Evolutionary conservation across 2,329 filamentous ascomycete species (phyloP), one percentile per base, ranked within the genome.

Genomic region (Ophiostoma ulmi): DNA sequence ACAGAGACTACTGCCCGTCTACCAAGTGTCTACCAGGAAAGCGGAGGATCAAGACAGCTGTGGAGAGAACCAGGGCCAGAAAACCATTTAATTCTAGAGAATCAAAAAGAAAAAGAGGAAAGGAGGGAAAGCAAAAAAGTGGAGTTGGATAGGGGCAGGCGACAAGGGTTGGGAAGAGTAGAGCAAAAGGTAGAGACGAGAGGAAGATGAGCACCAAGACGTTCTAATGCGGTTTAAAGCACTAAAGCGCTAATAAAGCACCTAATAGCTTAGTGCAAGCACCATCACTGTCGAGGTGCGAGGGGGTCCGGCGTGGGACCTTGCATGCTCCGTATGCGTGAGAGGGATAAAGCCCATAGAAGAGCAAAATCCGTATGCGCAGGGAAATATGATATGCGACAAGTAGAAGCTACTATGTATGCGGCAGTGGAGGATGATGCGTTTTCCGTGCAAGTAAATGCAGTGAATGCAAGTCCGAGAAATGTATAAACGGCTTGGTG

Each of bases 101-200:
- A 31, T 35, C 26, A 35, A 36, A 63, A 35, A 63, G 58, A 63
- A 38, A 67, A 44, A 26, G 67, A 38, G 69, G n/a, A 35, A 36
- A 58, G 39, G 44, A 41, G 69, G 63, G 64, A 44, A 38, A 48
- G 26, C 31, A 14, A 31, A 26, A 68, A 68, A 70, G 69, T 70
- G 69, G 69, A 22, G 26, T 22, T 39, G 39, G 65, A 68, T 68
- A 68, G 69, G 69, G 69, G 69, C 69, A 68, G 64, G 44, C 55
- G 69, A 65, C 69, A 61, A 70, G 44, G 69, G 61, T 48, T 39
- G 20, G 65, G 11, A 22, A 58, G 44, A 11, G 52, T 10, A 58
- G n/a, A 58, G 52, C n/a, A 61, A 26, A 26, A 31, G n/a, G 52
- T 10, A 58, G 8, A 14, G 52, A 8, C 20, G 11, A 58, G 52